Evolutionary conservation across 257 asterid species (phyloP).

Genomic region (Solanum chaucha): DNA sequence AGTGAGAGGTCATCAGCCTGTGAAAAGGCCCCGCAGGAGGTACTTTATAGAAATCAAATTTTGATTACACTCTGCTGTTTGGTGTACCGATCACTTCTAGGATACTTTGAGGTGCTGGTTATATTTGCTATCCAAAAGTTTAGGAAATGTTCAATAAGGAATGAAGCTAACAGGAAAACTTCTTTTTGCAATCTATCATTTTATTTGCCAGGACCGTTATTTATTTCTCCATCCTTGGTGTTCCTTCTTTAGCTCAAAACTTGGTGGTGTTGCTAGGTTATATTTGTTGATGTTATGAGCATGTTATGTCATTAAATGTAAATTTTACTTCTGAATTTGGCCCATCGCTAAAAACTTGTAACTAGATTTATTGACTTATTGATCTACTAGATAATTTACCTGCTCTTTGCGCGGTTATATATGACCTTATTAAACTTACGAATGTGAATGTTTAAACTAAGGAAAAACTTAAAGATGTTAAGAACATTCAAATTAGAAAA

Average conservation of each 20-base stretch:
- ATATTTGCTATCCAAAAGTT: neutral
- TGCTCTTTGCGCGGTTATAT: neutral
- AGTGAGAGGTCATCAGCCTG: constrained; percentile 13
- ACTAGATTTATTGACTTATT: neutral
- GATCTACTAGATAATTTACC: neutral
- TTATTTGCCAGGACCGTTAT: neutral
- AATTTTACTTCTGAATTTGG: neutral
- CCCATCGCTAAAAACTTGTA: neutral
- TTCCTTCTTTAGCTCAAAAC: neutral
- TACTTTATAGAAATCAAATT: neutral
- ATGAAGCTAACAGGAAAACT: neutral
- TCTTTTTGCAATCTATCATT: neutral
- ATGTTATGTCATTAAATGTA: neutral
- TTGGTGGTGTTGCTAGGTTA: neutral
- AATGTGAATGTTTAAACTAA: neutral
- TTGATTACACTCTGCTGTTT: neutral
- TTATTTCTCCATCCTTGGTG: neutral
- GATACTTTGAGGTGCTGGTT: neutral
- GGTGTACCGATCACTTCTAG: neutral
- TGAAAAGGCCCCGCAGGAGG: constrained; percentile 19
- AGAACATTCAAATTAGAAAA: neutral
- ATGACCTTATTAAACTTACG: neutral
- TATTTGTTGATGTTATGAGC: neutral
- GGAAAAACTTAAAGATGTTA: neutral
- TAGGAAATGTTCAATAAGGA: neutral